Evolutionary conservation across 2,329 filamentous ascomycete species (phyloP), one percentile per base, ranked within the genome.

Genomic region (Alternaria hordeiaustralica): DNA sequence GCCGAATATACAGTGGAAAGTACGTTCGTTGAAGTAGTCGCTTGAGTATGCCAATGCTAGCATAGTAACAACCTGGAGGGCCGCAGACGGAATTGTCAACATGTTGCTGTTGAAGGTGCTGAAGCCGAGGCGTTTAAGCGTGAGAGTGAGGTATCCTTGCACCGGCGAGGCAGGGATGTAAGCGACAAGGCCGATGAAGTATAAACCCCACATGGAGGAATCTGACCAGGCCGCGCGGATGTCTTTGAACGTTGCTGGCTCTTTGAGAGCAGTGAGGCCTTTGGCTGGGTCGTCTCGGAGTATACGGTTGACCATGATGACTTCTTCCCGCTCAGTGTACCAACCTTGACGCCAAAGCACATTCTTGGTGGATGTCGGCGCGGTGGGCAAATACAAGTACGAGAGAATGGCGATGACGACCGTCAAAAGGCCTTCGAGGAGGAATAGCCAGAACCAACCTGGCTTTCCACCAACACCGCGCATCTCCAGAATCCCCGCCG

Each of bases 231-330:
- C 82, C n/a, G 82, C 69, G 74, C 81, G 83, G 47, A 87, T 81
- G 67, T 86, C 81, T 23, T 74, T 78, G 1, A 80, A 80, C 0
- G 80, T 83, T 7, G 87, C 77, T 2, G 83, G 82, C 71, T 88
- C 84, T 4, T 86, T 82, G 67, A 88, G 87, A 69, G 87, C 84
- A 80, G 87, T 88, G 55, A 82, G 82, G 18, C 85, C 85, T 68
- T 88, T 88, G 57, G 82, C 82, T 2, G 85, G 84, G 58, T 87
- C 85, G 58, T 87, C 85, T n/a, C 85, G 82, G 20, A 87, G 80
- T 26, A 89, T 82, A 25, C 85, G 84, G 74, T 91, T 92, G 44
- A 90, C 84, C 85, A 92, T 88, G 73, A 92, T 91, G 55, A 87
- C 84, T 70, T 92, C 89, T 71, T 92, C 87, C 6, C 84, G 83